Conservation (phyloP, 164 flowering plant species). For the Annona cherimola region DNA sequence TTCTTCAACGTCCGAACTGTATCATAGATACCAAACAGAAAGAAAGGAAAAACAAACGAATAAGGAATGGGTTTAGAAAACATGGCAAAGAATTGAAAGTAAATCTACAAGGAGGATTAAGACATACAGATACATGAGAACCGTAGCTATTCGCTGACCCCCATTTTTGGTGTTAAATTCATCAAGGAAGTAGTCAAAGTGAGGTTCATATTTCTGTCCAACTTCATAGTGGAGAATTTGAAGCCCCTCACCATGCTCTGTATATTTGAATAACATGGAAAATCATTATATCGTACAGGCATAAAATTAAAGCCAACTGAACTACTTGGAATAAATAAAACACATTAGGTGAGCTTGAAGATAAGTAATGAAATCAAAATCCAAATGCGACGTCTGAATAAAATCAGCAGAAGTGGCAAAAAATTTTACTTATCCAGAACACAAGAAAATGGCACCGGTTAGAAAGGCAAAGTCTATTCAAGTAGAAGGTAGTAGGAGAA, state of each 20-base stretch:
- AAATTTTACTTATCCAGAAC: no score
- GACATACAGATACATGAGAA: slow-evolving; percentile 91
- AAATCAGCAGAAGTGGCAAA: not conserved
- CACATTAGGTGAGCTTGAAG: not conserved
- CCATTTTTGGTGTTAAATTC: slow-evolving; percentile 78
- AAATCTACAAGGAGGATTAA: not conserved
- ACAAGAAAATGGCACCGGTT: no score
- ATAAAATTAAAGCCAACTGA: not conserved
- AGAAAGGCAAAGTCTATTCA: no score
- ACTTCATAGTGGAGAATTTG: slow-evolving; percentile 91
- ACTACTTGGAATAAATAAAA: not conserved
- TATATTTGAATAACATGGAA: not conserved
- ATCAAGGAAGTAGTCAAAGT: slow-evolving; percentile 83
- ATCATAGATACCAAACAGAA: slow-evolving; percentile 8
- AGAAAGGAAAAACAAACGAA: not conserved
- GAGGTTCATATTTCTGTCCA: slow-evolving; percentile 94
- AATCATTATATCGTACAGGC: no score
- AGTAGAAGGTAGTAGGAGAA: no score
- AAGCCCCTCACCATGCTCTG: slow-evolving; percentile 98
- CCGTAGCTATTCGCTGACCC: slow-evolving; percentile 86
- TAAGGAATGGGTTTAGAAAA: not conserved
- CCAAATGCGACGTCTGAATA: not conserved
- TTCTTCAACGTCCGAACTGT: slow-evolving; percentile 96
- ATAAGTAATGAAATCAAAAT: not conserved
- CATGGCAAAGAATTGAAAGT: not conserved